phyloP scores from a whole-genome alignment of 2,329 filamentous ascomycete genomes.

The Dactylellina sp. region DNA sequence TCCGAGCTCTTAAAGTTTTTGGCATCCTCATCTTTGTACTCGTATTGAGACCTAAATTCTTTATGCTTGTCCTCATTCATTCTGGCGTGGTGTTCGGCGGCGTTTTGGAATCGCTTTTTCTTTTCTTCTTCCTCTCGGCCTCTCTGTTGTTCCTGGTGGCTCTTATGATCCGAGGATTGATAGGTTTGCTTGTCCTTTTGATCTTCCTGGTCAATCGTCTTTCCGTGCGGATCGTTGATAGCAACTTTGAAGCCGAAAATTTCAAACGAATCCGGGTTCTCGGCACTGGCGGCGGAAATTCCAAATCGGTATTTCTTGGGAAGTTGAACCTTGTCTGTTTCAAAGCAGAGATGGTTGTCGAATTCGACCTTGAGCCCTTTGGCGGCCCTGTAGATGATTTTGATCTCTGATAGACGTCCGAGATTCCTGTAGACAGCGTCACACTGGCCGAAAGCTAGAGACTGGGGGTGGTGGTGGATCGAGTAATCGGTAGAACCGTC shows the following conservation, averaged over 20 bases:
- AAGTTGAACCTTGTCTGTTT: slow-evolving; percentile 79
- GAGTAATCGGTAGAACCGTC: slow-evolving; percentile 86
- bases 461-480: slow-evolving; percentile 80
- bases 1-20: slow-evolving; percentile 65
- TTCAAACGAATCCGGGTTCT: slow-evolving; percentile 94
- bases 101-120: slow-evolving; percentile 60
- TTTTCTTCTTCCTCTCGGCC: slow-evolving; percentile 55
- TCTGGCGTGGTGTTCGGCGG: slow-evolving; percentile 60
- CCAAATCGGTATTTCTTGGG: slow-evolving; percentile 87
- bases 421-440: slow-evolving; percentile 90
- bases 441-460: slow-evolving; percentile 92
- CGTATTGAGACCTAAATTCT: slow-evolving; percentile 61
- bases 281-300: slow-evolving; percentile 85
- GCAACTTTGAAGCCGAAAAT: slow-evolving; percentile 85
- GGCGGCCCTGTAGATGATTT: slow-evolving; percentile 74
- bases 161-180: slow-evolving; percentile 59
- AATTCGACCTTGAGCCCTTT: slow-evolving; percentile 80
- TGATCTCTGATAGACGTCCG: slow-evolving; percentile 82
- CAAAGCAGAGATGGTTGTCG: slow-evolving; percentile 84
- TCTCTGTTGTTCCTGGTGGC: slow-evolving; percentile 60
- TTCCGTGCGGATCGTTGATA: slow-evolving; percentile 62
- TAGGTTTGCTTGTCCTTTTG: too few species aligned
- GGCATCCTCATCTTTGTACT: slow-evolving; percentile 65
- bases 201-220: slow-evolving; percentile 47
- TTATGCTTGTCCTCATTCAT: slow-evolving; percentile 65